These are phyloP conservation scores for Colletotrichum sp. DNA, from an alignment of 2,329 filamentous ascomycete species.

Conservation along the genomic window DNA sequence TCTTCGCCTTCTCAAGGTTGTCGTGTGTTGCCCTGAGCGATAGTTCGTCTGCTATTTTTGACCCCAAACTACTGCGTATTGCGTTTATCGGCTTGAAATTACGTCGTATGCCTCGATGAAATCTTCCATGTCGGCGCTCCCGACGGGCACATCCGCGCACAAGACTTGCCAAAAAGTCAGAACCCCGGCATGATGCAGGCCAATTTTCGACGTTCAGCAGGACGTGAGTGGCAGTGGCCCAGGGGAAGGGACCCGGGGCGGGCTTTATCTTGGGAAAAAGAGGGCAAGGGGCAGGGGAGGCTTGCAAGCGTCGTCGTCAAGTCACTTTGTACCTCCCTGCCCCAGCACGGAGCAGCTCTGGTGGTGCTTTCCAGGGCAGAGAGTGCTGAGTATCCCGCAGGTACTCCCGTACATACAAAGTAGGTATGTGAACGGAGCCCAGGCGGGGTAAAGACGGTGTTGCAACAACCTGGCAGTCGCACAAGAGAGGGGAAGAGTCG, in stretches of 20 bases:
- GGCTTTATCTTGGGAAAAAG: conserved; percentile 1
- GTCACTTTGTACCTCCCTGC: background rate
- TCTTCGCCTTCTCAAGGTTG: background rate
- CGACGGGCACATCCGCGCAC: background rate
- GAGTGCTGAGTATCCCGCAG: background rate
- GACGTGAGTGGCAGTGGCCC: background rate
- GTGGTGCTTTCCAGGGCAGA: background rate
- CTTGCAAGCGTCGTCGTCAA: background rate
- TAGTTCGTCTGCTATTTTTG: conserved; percentile 15
- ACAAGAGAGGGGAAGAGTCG: conserved; percentile 13
- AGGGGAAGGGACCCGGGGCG: background rate
- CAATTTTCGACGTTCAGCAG: conserved; percentile 3
- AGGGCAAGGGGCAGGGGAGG: background rate
- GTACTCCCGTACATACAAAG: background rate
- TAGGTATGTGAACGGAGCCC: background rate
- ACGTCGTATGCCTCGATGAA: background rate
- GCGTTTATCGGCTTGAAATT: background rate
- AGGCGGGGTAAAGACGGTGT: conserved; percentile 9
- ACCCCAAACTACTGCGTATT: background rate
- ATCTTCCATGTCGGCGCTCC: conserved; percentile 1
- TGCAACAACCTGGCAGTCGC: background rate
- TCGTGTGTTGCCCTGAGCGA: background rate
- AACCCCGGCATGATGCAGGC: background rate
- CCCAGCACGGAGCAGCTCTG: background rate
- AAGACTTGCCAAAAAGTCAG: background rate